Evolutionary conservation across 1,284 basidiomycete species (phyloP).

Genomic region (Fomitopsis schrenkii): DNA sequence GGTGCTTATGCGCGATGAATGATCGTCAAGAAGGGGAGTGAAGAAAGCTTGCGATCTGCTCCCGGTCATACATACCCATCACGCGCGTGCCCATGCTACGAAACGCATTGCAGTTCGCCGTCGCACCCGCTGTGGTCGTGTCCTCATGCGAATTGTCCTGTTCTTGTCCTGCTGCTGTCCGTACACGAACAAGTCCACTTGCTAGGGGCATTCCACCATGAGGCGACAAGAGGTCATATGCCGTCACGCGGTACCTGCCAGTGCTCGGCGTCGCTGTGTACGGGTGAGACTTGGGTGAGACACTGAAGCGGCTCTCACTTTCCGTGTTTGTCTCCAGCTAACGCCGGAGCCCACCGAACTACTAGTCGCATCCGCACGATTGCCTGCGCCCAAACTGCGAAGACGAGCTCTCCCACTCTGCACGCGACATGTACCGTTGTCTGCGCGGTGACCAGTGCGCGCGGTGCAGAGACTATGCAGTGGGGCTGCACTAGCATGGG

Average conservation of each 20-base stretch:
- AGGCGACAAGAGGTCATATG: conserved; percentile 55
- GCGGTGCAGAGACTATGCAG: conserved; percentile 52
- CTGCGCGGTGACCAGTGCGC: conserved; percentile 57
- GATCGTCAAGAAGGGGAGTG: not conserved
- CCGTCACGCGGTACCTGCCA: conserved; percentile 47
- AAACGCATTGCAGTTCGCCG: conserved; percentile 14
- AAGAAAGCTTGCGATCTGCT: conserved; percentile 37
- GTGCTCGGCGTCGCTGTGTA: conserved; percentile 60
- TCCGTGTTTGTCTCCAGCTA: too few relatives aligned
- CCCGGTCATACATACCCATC: conserved; percentile 53
- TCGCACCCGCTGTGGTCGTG: conserved; percentile 22
- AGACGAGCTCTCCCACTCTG: conserved; percentile 37
- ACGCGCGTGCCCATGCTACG: conserved; percentile 51
- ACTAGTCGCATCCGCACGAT: too few relatives aligned
- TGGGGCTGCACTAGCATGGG: conserved; percentile 45
- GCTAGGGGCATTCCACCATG: conserved; percentile 32
- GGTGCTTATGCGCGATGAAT: not conserved
- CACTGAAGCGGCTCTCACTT: too few relatives aligned
- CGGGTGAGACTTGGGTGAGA: conserved; percentile 64
- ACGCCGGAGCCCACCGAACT: too few relatives aligned
- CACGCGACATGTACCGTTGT: conserved; percentile 41
- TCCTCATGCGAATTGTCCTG: conserved; percentile 29
- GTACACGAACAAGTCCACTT: conserved; percentile 54
- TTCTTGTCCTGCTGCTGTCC: conserved; percentile 39
- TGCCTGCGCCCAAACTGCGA: too few relatives aligned